Conservation (phyloP, 805 yeast species). For the Maudiozyma bulderi region DNA sequence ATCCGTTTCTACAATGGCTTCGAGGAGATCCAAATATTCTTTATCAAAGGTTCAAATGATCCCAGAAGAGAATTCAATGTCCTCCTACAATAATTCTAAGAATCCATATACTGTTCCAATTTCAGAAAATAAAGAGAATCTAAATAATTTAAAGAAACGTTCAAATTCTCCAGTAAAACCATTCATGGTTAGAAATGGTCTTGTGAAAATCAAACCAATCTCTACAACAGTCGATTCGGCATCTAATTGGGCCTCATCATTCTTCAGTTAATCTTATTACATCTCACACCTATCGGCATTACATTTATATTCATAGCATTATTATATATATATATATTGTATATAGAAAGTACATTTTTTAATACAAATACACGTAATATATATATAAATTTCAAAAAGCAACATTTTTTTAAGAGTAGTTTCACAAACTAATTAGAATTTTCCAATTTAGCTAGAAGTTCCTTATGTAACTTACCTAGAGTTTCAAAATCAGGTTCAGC, state of each 20-base stretch:
- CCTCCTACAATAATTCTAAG: background rate
- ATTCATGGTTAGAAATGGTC: background rate
- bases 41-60: background rate
- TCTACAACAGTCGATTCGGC: background rate
- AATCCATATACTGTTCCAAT: background rate
- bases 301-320: background rate
- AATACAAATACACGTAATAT: background rate
- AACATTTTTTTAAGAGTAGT: background rate
- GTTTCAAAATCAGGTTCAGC: slow-evolving; percentile 69
- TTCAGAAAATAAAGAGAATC: slow-evolving; percentile 1
- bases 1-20: slow-evolving; percentile 21
- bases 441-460: slow-evolving; percentile 39
- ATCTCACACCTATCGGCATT: background rate
- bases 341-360: background rate
- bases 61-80: background rate
- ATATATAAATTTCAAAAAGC: background rate
- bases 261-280: background rate
- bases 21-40: slow-evolving; percentile 5
- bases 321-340: background rate
- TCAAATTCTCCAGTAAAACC: background rate
- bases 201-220: background rate
- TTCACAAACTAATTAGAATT: background rate
- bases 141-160: background rate
- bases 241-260: background rate
- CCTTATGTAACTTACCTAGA: slow-evolving; percentile 56